phyloP scores from a whole-genome alignment of 106 monocot species.

The Alisma plantagoaquatica region DNA sequence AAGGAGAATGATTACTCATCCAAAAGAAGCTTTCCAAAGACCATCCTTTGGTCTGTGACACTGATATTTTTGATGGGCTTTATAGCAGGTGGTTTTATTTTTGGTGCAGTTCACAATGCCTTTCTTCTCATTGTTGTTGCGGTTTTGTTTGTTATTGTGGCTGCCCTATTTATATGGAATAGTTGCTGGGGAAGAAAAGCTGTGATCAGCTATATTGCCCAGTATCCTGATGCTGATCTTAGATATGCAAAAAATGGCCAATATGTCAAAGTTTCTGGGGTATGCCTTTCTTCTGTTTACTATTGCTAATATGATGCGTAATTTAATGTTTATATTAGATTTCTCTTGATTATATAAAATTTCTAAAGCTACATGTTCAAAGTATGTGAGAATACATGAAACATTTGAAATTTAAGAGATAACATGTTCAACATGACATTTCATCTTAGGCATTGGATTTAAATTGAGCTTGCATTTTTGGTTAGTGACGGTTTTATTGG shows the following conservation, averaged over 20 bases:
- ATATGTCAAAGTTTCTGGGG: conserved; percentile 29
- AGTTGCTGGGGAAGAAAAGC: conserved; percentile 21
- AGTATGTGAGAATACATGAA: too few species aligned
- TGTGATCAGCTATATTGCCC: conserved; percentile 16
- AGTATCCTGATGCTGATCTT: conserved; percentile 22
- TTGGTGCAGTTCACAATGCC: conserved; percentile 24
- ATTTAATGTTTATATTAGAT: too few species aligned
- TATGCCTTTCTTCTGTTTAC: background rate
- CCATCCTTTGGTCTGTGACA: conserved; percentile 13
- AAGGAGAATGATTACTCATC: conserved; percentile 28
- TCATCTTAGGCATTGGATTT: too few species aligned
- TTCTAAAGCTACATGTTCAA: too few species aligned
- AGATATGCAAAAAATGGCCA: conserved; percentile 23
- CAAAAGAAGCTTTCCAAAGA: conserved; percentile 16
- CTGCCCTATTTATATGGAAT: conserved; percentile 26
- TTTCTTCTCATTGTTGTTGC: conserved; percentile 26
- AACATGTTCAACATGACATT: too few species aligned
- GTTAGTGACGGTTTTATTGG: too few species aligned
- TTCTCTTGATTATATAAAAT: too few species aligned
- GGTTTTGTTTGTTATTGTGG: conserved; percentile 17
- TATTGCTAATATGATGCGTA: background rate
- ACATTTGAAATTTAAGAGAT: too few species aligned
- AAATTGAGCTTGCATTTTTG: too few species aligned
- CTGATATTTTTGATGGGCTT: conserved; percentile 26
- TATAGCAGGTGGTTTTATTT: conserved; percentile 24